These are phyloP conservation scores for Graphilbum fragrans DNA, from an alignment of 2,329 filamentous ascomycete genomes.

Conservation along the genomic window DNA sequence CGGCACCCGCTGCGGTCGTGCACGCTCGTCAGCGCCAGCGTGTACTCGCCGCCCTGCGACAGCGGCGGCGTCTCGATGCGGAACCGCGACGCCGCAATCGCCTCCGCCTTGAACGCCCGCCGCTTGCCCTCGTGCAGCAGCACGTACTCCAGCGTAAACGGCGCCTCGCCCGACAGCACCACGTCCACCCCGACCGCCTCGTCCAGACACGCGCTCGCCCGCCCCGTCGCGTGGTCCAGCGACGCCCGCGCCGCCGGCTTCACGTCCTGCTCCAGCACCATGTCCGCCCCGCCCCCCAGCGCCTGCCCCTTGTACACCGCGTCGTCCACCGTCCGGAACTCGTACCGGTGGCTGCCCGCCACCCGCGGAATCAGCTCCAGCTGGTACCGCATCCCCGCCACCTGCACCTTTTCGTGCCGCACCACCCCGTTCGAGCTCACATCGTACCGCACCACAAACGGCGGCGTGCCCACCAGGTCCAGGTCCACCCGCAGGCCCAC, in stretches of 20 bases:
- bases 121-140: constrained; percentile 81
- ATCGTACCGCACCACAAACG: constrained; percentile 73
- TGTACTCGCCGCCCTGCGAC: constrained; percentile 78
- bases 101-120: constrained; percentile 50
- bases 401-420: constrained; percentile 39
- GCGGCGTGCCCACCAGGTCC: constrained; percentile 83
- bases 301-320: constrained; percentile 60
- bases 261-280: constrained; percentile 73
- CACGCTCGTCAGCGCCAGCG: constrained; percentile 71
- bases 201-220: constrained; percentile 67
- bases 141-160: constrained; percentile 87
- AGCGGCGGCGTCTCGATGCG: constrained; percentile 67
- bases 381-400: constrained; percentile 68
- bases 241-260: constrained; percentile 83
- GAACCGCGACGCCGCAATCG: constrained; percentile 50
- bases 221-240: constrained; percentile 41
- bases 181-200: constrained; percentile 67
- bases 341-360: constrained; percentile 78
- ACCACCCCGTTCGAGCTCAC: constrained; percentile 51
- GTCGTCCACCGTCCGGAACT: constrained; percentile 72
- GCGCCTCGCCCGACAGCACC: constrained; percentile 65
- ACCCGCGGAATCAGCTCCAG: constrained; percentile 70
- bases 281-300: constrained; percentile 44
- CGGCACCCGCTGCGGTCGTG: constrained; percentile 81
- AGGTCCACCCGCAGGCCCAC: constrained; percentile 82